phyloP scores from a whole-genome alignment of 306 rosid species.

The Corylus heterophylla region DNA sequence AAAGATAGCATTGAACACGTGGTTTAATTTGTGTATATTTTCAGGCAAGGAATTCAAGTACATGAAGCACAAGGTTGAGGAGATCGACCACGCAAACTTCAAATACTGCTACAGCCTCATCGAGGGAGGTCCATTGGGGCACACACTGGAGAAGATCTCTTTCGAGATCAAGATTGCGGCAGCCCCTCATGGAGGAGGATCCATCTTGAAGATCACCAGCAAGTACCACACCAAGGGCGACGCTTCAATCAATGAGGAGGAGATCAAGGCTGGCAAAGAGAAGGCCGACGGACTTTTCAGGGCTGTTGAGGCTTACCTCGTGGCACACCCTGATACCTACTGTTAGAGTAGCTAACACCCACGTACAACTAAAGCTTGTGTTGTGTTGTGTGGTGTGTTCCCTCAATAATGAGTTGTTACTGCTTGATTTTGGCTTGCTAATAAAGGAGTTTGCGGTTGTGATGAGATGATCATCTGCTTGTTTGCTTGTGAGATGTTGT shows the following conservation, averaged over 20 bases:
- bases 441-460: not conserved
- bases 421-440: not conserved
- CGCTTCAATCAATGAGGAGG: conserved; percentile 26
- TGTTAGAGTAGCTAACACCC: too few relatives aligned
- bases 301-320: conserved; percentile 42
- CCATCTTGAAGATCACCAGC: conserved; percentile 36
- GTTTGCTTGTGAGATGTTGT: not conserved
- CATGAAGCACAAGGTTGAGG: conserved; percentile 46
- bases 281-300: conserved; percentile 38
- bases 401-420: not conserved
- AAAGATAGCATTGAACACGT: too few relatives aligned
- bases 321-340: conserved; percentile 9
- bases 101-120: conserved; percentile 37
- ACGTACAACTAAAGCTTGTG: conserved; percentile 21
- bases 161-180: conserved; percentile 36
- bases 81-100: conserved; percentile 34
- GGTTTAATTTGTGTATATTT: not conserved
- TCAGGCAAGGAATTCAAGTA: not conserved
- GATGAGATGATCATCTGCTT: not conserved
- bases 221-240: conserved; percentile 42
- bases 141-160: conserved; percentile 39
- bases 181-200: conserved; percentile 36
- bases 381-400: not conserved
- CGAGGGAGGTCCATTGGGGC: conserved; percentile 40
- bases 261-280: conserved; percentile 41